phyloP scores from a whole-genome alignment of 1,139 yeast species.

The Suhomyces choctaworum region DNA sequence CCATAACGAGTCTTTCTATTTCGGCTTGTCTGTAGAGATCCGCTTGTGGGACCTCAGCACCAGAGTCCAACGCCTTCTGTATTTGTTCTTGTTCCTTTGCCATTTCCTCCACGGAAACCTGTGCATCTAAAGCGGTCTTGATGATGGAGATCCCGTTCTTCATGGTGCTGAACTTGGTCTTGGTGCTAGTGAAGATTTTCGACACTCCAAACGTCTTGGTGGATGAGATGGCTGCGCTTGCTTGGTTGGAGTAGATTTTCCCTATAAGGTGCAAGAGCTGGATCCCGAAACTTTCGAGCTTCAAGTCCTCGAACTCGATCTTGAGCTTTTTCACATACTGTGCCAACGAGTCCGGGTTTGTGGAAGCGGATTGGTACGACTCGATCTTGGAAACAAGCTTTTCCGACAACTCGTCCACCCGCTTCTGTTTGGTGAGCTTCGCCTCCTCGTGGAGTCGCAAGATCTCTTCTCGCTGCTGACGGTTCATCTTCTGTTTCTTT shows the following conservation, averaged over 20 bases:
- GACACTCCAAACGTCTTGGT: constrained; percentile 48
- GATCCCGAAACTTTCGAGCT: constrained; percentile 50
- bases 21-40: constrained; percentile 59
- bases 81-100: constrained; percentile 52
- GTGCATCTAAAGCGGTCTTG: constrained; percentile 47
- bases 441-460: constrained; percentile 55
- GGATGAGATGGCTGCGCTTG: constrained; percentile 43
- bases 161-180: constrained; percentile 39
- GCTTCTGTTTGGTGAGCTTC: constrained; percentile 51
- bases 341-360: constrained; percentile 35
- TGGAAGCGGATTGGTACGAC: constrained; percentile 30
- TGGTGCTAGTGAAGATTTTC: constrained; percentile 53
- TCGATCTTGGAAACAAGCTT: constrained; percentile 49
- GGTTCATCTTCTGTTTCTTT: constrained; percentile 42
- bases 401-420: constrained; percentile 53
- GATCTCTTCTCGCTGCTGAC: constrained; percentile 57
- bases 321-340: constrained; percentile 43
- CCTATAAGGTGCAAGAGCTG: constrained; percentile 58
- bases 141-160: constrained; percentile 42
- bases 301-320: constrained; percentile 61
- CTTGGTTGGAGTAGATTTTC: constrained; percentile 61
- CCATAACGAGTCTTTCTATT: constrained; percentile 65
- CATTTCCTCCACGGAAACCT: constrained; percentile 39
- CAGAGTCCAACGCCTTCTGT: constrained; percentile 36
- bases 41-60: constrained; percentile 35